Percentiles rank a stretch among this genome's conserved stretches.
phyloP scores from a whole-genome alignment of 2,329 filamentous ascomycete genomes.

The Capronia epimyces region DNA sequence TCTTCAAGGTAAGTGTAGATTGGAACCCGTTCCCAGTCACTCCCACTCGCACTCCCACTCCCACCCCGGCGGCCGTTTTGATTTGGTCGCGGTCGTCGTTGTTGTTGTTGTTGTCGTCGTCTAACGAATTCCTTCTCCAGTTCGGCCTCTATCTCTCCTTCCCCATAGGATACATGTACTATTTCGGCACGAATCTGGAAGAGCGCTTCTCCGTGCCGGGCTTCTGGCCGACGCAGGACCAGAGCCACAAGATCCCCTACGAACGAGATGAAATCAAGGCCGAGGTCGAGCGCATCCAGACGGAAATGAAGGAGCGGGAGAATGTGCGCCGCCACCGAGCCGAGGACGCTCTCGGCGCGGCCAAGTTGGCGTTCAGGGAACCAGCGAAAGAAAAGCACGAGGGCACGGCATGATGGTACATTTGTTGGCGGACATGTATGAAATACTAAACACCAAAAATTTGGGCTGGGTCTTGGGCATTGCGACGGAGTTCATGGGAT shows the following conservation, averaged over 20 bases:
- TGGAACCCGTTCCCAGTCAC: too few species aligned
- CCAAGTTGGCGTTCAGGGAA: slow-evolving; percentile 34
- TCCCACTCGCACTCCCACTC: neutral
- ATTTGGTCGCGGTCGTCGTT: too few species aligned
- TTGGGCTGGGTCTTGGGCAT: neutral
- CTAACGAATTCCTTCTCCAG: slow-evolving; percentile 44
- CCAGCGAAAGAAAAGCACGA: slow-evolving; percentile 9
- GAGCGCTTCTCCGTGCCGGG: slow-evolving; percentile 78
- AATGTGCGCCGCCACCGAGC: slow-evolving; percentile 3
- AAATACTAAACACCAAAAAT: neutral
- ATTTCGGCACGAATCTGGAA: slow-evolving; percentile 98
- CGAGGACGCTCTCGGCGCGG: slow-evolving; percentile 32
- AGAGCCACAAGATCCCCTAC: slow-evolving; percentile 50
- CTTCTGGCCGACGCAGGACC: slow-evolving; percentile 77
- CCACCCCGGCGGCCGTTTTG: too few species aligned
- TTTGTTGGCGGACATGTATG: neutral
- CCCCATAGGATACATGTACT: slow-evolving; percentile 98
- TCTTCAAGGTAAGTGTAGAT: slow-evolving; percentile 69
- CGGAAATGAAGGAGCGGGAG: slow-evolving; percentile 38
- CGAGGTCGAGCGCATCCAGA: slow-evolving; percentile 56
- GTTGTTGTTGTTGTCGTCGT: slow-evolving; percentile 2
- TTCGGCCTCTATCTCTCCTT: slow-evolving; percentile 99
- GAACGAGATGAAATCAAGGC: slow-evolving; percentile 60
- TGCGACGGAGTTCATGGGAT: slow-evolving; percentile 1
- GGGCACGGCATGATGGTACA: neutral